These are phyloP conservation scores for Chrysopogon serrulatus DNA, from an alignment of 176 grass and related monocot species.

Conservation along the genomic window DNA sequence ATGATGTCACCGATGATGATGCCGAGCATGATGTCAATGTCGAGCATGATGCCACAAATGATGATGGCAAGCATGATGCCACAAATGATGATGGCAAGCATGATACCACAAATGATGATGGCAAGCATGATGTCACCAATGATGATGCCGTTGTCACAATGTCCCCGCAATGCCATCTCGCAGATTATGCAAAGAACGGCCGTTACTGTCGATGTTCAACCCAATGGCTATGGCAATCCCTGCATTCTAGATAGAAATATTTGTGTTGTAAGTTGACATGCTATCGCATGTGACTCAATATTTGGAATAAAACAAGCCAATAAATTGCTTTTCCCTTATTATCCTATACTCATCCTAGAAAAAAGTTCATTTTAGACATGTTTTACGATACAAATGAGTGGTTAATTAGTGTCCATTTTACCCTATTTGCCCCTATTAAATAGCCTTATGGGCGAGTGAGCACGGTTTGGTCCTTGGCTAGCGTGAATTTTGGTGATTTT, in stretches of 20 bases:
- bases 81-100: not conserved
- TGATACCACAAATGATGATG: not conserved
- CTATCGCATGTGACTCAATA: constrained; percentile 1
- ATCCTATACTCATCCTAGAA: too few relatives aligned
- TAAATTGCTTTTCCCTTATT: not conserved
- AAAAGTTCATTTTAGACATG: too few relatives aligned
- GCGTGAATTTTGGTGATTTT: too few relatives aligned
- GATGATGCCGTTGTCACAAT: not conserved
- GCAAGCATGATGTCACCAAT: not conserved
- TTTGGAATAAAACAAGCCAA: not conserved
- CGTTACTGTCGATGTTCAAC: not conserved
- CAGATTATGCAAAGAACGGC: not conserved
- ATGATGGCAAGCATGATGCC: not conserved
- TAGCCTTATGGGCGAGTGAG: too few relatives aligned
- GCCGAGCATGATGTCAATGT: not conserved
- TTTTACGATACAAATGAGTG: too few relatives aligned
- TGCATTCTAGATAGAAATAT: not conserved
- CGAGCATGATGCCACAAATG: not conserved
- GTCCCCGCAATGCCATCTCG: not conserved
- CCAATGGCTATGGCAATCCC: too few relatives aligned
- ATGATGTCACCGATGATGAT: not conserved
- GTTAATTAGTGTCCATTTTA: too few relatives aligned
- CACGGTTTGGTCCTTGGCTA: too few relatives aligned
- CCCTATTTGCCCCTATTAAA: too few relatives aligned
- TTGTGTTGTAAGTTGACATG: not conserved